phyloP scores from a whole-genome alignment of 768 basidiomycete species.

The Calvatia gigantea region DNA sequence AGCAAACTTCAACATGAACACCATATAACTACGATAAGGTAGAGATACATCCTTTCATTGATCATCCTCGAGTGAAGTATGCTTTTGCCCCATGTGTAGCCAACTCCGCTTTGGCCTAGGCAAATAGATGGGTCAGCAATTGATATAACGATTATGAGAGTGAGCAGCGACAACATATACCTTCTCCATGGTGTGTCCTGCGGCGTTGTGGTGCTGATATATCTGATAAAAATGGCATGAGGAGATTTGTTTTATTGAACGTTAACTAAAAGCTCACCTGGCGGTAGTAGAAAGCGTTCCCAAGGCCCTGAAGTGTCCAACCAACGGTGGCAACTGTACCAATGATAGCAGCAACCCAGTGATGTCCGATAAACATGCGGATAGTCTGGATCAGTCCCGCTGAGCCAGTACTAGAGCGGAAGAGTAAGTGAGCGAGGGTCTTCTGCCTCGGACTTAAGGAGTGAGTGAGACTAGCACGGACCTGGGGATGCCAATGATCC shows the following conservation, averaged over 20 bases:
- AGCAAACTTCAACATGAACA: slow-evolving; percentile 12
- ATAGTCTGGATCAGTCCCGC: slow-evolving; percentile 95
- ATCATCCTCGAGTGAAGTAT: slow-evolving; percentile 81
- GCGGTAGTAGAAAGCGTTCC: slow-evolving; percentile 77
- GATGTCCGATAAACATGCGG: slow-evolving; percentile 65
- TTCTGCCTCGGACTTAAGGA: slow-evolving; percentile 32
- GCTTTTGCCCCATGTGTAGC: slow-evolving; percentile 83
- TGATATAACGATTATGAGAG: slow-evolving; percentile 3
- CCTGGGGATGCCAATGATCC: slow-evolving; percentile 93
- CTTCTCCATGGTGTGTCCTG: slow-evolving; percentile 88
- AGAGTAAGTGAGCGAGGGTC: slow-evolving; percentile 16
- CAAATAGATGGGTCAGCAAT: slow-evolving; percentile 11
- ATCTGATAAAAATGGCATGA: slow-evolving; percentile 18
- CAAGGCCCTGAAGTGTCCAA: slow-evolving; percentile 84
- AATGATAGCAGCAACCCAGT: slow-evolving; percentile 79
- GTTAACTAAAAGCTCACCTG: slow-evolving; percentile 43
- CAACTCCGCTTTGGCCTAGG: slow-evolving; percentile 79
- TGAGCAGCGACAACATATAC: slow-evolving; percentile 31
- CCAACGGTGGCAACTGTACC: slow-evolving; percentile 79
- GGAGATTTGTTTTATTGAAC: slow-evolving; percentile 3
- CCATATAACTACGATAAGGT: slow-evolving; percentile 14
- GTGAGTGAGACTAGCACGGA: slow-evolving; percentile 24
- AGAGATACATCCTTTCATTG: slow-evolving; percentile 9
- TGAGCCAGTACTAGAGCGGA: slow-evolving; percentile 72
- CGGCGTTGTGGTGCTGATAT: slow-evolving; percentile 55